Evolutionary conservation across 345 rosid genomes (phyloP), one percentile per base, ranked within the genome.

Genomic region (Cochlearia excelsa): DNA sequence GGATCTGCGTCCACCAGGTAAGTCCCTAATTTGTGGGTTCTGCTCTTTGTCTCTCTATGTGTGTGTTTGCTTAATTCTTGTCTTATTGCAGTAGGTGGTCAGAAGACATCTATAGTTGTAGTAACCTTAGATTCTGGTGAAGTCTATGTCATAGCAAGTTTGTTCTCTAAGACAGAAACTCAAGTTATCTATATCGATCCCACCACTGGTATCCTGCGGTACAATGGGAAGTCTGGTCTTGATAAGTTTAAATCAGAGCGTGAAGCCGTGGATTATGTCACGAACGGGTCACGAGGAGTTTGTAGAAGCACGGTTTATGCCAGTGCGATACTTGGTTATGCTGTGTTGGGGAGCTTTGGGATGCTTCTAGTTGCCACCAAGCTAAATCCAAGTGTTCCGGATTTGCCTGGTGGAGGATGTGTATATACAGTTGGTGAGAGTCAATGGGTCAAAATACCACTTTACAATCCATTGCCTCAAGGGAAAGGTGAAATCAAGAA

Each of bases 361-460:
- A 61, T 85, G 82, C 99, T 92, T 74, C 82, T 92, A 29, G 81
- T 92, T 40, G 99, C 99, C 10, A 89, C 91, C 6, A 83, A 75
- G 83, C 67, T 89, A 62, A 66, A 74, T 74, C 74, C 88, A 28
- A 84, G 82, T 68, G 77, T 92, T 66, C 91, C 82, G 5, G 65
- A 78, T 68, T 72, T 92, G 68, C 99, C 99, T 65, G 99, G 97
- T 35, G 99, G 99, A 29, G 97, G 95, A 54, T 83, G 89, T 67
- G 80, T 89, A 9, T 85, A 78, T 70, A 89, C 97, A 0, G 97
- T 93, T 28, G 10, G 67, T 5, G 94, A 88, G 82, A 93, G 85
- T 73, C 91, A 86, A 30, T 86, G 99, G 99, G 79, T 89, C 54
- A 93, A 87, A 74, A 69, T 83, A 68, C 63, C 91, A 31, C 89